Evolutionary conservation across 768 basidiomycete species (phyloP), one percentile per base, ranked within the genome.

Genomic region (Mycena floridula): DNA sequence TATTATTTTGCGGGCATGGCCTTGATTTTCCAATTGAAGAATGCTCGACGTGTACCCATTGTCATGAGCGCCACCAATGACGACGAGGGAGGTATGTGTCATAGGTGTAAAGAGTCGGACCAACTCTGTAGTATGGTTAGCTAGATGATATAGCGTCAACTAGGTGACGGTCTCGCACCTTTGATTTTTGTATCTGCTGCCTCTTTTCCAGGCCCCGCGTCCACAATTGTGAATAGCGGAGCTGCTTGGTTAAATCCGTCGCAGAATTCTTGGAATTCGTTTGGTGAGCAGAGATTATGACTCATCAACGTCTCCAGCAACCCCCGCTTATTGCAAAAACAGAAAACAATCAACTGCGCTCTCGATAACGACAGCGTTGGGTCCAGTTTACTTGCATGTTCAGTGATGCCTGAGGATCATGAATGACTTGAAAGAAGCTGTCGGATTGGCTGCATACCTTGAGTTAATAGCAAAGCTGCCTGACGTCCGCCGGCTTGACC

Each of bases 181-280:
- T 82, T 84, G 57, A 87, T 76, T 63, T 87, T 87, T 36, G 79
- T 73, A 59, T 87, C 84, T 23, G 82, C 84, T 3, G 79, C 81
- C 67, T 87, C 85, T 63, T 87, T 87, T 40, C 70, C 77, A 48
- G 64, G 66, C 39, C 85, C 85, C 41, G 82, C 82, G 59, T 87
- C 85, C 25, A 83, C 70, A 63, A 87, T 77, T 42, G 76, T 60
- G 57, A 85, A 86, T 35, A 80, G 73, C 46, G 79, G 77, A 12
- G 76, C 66, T 9, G 83, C 79, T 60, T 82, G 79, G 59, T 84
- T 85, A 55, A 87, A 85, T 7, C 85, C 85, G 41, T 72, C 60
- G 44, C 81, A 61, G 54, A 87, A 87, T 15, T 81, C 79, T 3
- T 83, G 79, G 50, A 85, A 77, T 40, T 66, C 69, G n/a, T 58